A percentile compares a stretch with the other conserved stretches of the same genome.
These are phyloP conservation scores for Candida vaughaniae DNA, from an alignment of 805 yeast species.

Conservation along the genomic window DNA sequence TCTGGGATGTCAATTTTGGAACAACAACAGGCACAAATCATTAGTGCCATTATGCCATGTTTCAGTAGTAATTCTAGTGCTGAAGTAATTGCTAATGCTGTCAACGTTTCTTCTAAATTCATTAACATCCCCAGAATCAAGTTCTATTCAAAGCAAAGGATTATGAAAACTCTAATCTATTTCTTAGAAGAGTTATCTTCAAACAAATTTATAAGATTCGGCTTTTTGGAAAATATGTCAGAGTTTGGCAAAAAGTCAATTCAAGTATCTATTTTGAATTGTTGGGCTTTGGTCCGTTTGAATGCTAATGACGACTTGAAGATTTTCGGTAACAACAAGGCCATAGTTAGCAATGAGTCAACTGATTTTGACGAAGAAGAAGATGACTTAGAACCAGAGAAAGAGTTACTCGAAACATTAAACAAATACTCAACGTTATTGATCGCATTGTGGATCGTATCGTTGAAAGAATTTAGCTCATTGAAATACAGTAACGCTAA, in stretches of 20 bases:
- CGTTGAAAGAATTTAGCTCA: slow-evolving; percentile 72
- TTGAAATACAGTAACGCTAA: slow-evolving; percentile 51
- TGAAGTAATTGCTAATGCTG: slow-evolving; percentile 70
- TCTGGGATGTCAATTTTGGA: slow-evolving; percentile 71
- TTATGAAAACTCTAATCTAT: slow-evolving; percentile 62
- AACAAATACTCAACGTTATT: slow-evolving; percentile 58
- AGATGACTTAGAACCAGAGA: slow-evolving; percentile 25
- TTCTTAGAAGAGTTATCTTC: slow-evolving; percentile 62
- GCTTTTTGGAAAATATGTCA: slow-evolving; percentile 50
- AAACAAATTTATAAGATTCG: slow-evolving; percentile 47
- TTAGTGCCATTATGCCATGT: slow-evolving; percentile 85
- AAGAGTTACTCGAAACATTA: slow-evolving; percentile 49
- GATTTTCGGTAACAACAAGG: slow-evolving; percentile 1
- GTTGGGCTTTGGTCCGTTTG: slow-evolving; percentile 67
- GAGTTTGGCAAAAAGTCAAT: slow-evolving; percentile 50
- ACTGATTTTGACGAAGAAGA: slow-evolving; percentile 5
- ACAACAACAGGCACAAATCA: slow-evolving; percentile 93
- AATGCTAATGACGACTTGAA: slow-evolving; percentile 16
- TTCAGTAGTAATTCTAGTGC: slow-evolving; percentile 74
- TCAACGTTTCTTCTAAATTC: slow-evolving; percentile 74
- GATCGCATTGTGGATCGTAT: slow-evolving; percentile 76
- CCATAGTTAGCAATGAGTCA: slow-evolving; percentile 16
- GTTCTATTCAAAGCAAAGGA: slow-evolving; percentile 44
- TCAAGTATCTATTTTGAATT: slow-evolving; percentile 59
- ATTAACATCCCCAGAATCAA: slow-evolving; percentile 48